phyloP scores from a whole-genome alignment of 495 filamentous ascomycete genomes.

The Hypomontagnella submonticulosa region DNA sequence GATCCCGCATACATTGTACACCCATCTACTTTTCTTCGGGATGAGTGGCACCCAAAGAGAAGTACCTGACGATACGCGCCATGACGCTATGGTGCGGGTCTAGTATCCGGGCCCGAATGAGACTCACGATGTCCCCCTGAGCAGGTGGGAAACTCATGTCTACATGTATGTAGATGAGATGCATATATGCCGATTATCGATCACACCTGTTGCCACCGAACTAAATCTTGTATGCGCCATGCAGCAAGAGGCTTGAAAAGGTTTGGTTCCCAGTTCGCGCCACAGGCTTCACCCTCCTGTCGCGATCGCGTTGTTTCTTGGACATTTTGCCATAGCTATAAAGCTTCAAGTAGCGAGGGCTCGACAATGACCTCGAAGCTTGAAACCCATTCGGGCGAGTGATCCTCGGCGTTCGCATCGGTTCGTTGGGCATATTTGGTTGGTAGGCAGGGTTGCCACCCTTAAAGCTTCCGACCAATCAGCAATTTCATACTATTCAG shows the following conservation, averaged over 20 bases:
- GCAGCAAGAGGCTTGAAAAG: constrained; percentile 21
- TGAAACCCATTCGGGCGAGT: constrained; percentile 36
- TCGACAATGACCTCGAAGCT: constrained; percentile 30
- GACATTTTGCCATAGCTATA: neutral
- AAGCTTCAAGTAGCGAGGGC: neutral
- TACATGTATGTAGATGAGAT: constrained; percentile 17
- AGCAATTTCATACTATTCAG: constrained; percentile 22
- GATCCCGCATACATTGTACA: constrained; percentile 22
- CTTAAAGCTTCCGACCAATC: constrained; percentile 22
- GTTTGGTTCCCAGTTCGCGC: constrained; percentile 8
- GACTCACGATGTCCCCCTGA: constrained; percentile 5
- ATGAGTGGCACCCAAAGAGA: constrained; percentile 9
- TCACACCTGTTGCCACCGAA: constrained; percentile 17
- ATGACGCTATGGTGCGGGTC: constrained; percentile 8
- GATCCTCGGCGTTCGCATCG: constrained; percentile 32
- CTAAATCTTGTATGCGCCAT: constrained; percentile 38
- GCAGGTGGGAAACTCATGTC: constrained; percentile 6
- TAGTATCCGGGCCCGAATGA: constrained; percentile 7
- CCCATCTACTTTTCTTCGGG: neutral
- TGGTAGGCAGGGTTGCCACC: constrained; percentile 23
- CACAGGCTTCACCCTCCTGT: too few species aligned
- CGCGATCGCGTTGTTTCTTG: neutral
- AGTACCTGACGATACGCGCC: constrained; percentile 1
- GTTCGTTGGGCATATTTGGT: constrained; percentile 21
- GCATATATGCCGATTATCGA: neutral